Evolutionary conservation across 2,329 filamentous ascomycete genomes (phyloP).

Genomic region (Aaosphaeria pasadenensis): DNA sequence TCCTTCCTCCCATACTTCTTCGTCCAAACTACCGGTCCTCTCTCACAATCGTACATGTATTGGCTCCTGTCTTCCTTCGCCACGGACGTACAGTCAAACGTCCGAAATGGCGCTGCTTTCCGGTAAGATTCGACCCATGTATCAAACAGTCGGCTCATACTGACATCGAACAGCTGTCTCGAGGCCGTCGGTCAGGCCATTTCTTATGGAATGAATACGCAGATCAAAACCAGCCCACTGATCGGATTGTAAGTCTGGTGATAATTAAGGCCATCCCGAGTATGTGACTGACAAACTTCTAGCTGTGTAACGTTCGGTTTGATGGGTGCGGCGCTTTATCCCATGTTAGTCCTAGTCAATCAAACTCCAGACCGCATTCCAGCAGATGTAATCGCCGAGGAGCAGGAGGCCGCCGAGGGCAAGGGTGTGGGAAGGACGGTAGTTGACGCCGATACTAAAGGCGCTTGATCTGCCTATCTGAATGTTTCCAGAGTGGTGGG

Average conservation of each 20-base stretch:
- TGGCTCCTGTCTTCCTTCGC: constrained; percentile 29
- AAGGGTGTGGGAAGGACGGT: too few species aligned
- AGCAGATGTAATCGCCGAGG: constrained; percentile 27
- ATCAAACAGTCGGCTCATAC: too few species aligned
- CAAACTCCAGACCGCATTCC: constrained; percentile 30
- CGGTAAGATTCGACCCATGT: background rate
- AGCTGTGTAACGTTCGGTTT: constrained; percentile 29
- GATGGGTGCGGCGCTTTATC: constrained; percentile 27
- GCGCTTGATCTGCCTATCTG: too few species aligned
- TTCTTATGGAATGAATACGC: constrained; percentile 28
- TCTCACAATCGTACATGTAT: constrained; percentile 31
- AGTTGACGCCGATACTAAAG: too few species aligned
- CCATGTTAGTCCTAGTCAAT: constrained; percentile 31
- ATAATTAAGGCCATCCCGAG: background rate
- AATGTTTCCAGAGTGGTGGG: too few species aligned
- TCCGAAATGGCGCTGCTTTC: constrained; percentile 17
- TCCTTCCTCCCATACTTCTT: constrained; percentile 51
- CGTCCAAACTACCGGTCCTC: constrained; percentile 42
- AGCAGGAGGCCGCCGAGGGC: constrained; percentile 4
- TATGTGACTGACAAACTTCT: background rate
- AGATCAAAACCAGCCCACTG: constrained; percentile 23
- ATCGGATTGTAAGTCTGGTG: constrained; percentile 15
- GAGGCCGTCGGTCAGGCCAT: constrained; percentile 27
- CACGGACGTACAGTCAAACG: constrained; percentile 23
- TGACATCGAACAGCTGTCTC: constrained; percentile 20